Evolutionary conservation across 352 stramenopile species (phyloP), one percentile per base, ranked within the genome.

Genomic region (Pythium angustatum): DNA sequence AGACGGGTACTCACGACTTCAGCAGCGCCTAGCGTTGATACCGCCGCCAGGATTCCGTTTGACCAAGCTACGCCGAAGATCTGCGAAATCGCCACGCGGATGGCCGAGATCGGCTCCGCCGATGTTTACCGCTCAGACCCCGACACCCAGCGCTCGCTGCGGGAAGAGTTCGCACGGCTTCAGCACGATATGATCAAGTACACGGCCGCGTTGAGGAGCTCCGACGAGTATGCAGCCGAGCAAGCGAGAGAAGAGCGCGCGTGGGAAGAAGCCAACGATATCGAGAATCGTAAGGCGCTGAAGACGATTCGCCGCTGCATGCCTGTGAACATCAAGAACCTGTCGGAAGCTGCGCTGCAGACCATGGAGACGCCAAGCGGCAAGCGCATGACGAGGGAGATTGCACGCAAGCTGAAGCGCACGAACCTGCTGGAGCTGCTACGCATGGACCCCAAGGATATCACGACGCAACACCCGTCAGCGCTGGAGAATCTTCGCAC

Each of bases 121-220:
- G 87, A 96, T 56, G 67, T 87, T 47, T 63, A 58, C 34, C 45
- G 65, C 24, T 10, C 36, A 12, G 45, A 54, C 56, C 27, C 50
- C 27, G 61, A 66, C 26, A 51, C 40, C 5, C 50, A 62, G 11
- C 49, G n/a, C 3, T 45, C 59, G 8, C 38, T 71, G 21, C 77
- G 86, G 0, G 86, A 92, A 22, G 88, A 97, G 63, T 96, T 96
- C 57, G 96, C 90, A 54, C 73, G 83, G 50, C 76, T 97, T 1
- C 88, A 97, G 69, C 87, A 96, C 62, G 81, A 96, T 31, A 96
- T 97, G 87, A 87, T 97, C 63, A 88, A 90, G 51, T 97, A 93
- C 60, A 90, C 93, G 73, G 94, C 81, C 51, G 91, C 91, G 44
- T 75, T 97, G n/a, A 71, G 95, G 21, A 80, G 95, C 68, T 88